phyloP scores from a whole-genome alignment of 192 early-diverging fungal species.

The Linnemannia exigua region DNA sequence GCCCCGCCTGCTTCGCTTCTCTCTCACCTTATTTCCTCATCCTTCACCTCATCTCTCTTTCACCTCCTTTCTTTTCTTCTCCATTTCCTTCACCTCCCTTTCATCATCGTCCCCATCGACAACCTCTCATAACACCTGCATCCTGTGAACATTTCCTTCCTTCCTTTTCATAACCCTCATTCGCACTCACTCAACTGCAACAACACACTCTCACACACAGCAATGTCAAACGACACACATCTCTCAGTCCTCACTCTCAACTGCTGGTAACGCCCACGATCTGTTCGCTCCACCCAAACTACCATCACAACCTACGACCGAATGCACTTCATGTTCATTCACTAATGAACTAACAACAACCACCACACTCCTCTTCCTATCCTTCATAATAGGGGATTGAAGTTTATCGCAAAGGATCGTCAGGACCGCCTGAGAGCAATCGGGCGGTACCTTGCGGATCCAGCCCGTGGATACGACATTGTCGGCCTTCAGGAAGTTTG shows the following conservation, averaged over 20 bases:
- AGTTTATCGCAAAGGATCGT: conserved; percentile 61
- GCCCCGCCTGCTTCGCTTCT: too few relatives aligned
- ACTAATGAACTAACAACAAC: background rate
- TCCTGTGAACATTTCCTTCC: background rate
- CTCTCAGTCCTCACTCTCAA: conserved; percentile 34
- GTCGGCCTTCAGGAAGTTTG: conserved; percentile 50
- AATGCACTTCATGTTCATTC: too few relatives aligned
- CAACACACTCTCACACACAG: background rate
- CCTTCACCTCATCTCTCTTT: background rate
- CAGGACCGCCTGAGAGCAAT: conserved; percentile 62
- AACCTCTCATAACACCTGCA: background rate
- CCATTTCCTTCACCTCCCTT: background rate
- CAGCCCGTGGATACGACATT: conserved; percentile 30
- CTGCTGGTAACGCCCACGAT: conserved; percentile 61
- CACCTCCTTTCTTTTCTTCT: conserved; percentile 7
- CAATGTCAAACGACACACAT: conserved; percentile 9
- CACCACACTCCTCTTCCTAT: background rate
- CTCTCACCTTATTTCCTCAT: too few relatives aligned
- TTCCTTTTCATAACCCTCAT: background rate
- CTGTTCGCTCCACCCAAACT: background rate
- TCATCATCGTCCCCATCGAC: background rate
- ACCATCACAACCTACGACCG: too few relatives aligned
- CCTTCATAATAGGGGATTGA: conserved; percentile 56
- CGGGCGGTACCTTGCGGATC: conserved; percentile 54
- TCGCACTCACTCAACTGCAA: background rate